Base-by-base conservation (phyloP, 140 eudicot species). In the Cichorium intybus region DNA sequence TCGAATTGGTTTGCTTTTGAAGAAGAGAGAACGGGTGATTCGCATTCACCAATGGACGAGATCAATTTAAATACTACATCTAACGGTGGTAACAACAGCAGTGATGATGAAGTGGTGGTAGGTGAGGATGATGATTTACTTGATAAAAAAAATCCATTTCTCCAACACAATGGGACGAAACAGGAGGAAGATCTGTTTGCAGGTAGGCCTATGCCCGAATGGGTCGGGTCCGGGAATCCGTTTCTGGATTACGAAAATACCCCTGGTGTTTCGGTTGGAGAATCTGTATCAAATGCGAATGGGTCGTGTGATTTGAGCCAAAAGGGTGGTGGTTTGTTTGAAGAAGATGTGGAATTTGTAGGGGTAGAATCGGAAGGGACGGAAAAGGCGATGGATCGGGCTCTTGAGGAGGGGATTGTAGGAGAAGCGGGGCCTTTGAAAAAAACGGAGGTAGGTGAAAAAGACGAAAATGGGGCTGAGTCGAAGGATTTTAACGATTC, bases 1-100 rank as follows among this genome's bases (percentile, higher is more conserved):
- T 89, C 97, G 45, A 81, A 89, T 67, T 89, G 97, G 97, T 86
- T 89, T 81, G 82, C 91, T 10, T 86, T 89, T 64, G 86, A 84
- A 77, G 95, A 89, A 8, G 87, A 85, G 58, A 79, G 80, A 66
- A 58, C 21, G 23, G 82, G 79, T n/a, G 73, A 73, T 68, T 74
- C 92, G 15, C 53, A 71, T 11, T 64, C 80, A 17, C 49, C 62
- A 56, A 70, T 87, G 84, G 92, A 87, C 3, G 86, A 79, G 35
- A 74, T 84, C 27, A 79, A 79, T 59, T 37, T 84, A 62, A 87
- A 81, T n/a, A 88, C 86, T 33, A 66, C 68, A 29, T 69, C 81
- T 24, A 80, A 77, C 64, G 65, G 80, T 31, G 84, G 90, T 35
- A 78, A 79, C 61, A 81, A 80, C 76, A 73, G 94, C 56, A 80